These are phyloP conservation scores for Durotheca rogersii DNA, from an alignment of 495 filamentous ascomycete genomes.

Conservation along the genomic window DNA sequence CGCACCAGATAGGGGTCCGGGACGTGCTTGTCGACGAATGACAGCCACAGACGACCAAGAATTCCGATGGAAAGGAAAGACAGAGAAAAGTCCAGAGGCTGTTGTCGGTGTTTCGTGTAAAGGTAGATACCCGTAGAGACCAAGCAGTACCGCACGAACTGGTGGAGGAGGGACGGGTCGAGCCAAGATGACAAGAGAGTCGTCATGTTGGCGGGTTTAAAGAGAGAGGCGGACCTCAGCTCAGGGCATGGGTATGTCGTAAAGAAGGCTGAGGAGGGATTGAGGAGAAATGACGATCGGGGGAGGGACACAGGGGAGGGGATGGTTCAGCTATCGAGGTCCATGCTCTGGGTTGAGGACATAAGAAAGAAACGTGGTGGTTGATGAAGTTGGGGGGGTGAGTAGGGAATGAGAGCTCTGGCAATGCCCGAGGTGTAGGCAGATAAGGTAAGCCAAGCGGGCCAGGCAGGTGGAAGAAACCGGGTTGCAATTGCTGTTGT, in stretches of 20 bases:
- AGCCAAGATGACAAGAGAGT: slow-evolving; percentile 13
- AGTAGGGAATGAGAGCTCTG: no score
- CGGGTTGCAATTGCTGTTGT: no score
- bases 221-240: neutral
- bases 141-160: slow-evolving; percentile 13
- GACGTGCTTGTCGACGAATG: slow-evolving; percentile 50
- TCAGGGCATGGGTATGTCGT: neutral
- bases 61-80: slow-evolving; percentile 1
- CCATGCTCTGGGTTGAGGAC: no score
- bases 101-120: slow-evolving; percentile 8
- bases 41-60: slow-evolving; percentile 35
- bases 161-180: slow-evolving; percentile 10
- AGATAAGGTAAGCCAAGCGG: no score
- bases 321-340: no score
- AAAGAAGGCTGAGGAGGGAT: no score
- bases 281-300: no score
- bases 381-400: no score
- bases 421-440: no score
- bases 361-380: no score
- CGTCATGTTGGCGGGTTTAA: neutral
- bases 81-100: slow-evolving; percentile 4
- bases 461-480: no score
- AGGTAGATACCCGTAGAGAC: slow-evolving; percentile 8
- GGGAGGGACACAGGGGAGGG: no score
- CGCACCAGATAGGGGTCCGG: slow-evolving; percentile 80